Evolutionary conservation across 345 rosid species (phyloP).

Genomic region (Jatropha curcas): DNA sequence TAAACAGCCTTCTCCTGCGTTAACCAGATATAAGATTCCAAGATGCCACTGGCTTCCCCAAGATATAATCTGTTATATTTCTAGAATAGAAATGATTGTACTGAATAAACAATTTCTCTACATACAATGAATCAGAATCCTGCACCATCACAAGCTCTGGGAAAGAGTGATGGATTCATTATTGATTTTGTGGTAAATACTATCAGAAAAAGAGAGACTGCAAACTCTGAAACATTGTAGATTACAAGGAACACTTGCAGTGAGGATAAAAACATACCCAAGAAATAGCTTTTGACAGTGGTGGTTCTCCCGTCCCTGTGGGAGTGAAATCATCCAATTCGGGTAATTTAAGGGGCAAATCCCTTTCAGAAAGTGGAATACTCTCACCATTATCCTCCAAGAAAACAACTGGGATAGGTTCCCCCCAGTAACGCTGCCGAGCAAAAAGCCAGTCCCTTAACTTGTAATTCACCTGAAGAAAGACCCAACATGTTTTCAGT

Average conservation of each 20-base stretch:
- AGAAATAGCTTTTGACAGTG: slow-evolving; percentile 71
- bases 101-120: not conserved
- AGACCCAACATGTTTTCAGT: not conserved
- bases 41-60: not conserved
- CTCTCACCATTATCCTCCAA: slow-evolving; percentile 65
- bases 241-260: not conserved
- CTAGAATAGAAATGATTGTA: not conserved
- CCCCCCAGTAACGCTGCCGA: slow-evolving; percentile 98
- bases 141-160: not conserved
- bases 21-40: not conserved
- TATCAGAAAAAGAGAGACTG: not conserved
- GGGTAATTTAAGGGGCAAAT: slow-evolving; percentile 81
- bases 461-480: slow-evolving; percentile 79
- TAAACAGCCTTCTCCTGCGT: not conserved
- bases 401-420: slow-evolving; percentile 87
- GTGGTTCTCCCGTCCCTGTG: slow-evolving; percentile 92
- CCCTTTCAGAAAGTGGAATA: slow-evolving; percentile 66
- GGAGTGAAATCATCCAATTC: slow-evolving; percentile 94
- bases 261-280: slow-evolving; percentile 58
- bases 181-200: not conserved
- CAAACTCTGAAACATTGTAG: no score
- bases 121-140: not conserved
- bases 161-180: not conserved
- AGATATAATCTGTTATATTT: not conserved
- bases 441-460: slow-evolving; percentile 99